These are phyloP conservation scores for Ceratocystis smalleyi DNA, from an alignment of 2,329 filamentous ascomycete species.

Conservation along the genomic window DNA sequence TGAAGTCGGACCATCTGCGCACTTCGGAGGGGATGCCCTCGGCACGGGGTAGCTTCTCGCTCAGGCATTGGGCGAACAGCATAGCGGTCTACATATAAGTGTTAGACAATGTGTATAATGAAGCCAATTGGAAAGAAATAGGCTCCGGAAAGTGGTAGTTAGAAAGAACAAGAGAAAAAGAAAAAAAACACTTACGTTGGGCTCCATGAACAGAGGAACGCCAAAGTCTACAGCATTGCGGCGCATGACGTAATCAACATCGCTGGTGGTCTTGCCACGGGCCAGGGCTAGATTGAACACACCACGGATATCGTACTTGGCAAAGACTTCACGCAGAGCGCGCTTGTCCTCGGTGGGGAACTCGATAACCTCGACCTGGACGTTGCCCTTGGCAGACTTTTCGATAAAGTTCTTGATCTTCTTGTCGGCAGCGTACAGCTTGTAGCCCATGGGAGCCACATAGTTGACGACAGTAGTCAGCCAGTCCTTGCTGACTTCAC, in stretches of 20 bases:
- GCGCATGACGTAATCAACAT: constrained; percentile 92
- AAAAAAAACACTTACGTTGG: constrained; percentile 56
- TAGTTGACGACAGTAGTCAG: constrained; percentile 73
- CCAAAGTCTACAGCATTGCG: constrained; percentile 97
- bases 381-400: constrained; percentile 46
- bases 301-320: constrained; percentile 91
- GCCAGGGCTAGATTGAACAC: constrained; percentile 86
- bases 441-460: constrained; percentile 79
- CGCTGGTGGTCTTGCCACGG: constrained; percentile 66
- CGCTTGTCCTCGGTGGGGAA: constrained; percentile 96
- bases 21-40: constrained; percentile 87
- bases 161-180: neutral
- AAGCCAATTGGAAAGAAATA: neutral
- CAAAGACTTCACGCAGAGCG: constrained; percentile 81
- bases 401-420: constrained; percentile 76
- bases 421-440: constrained; percentile 72
- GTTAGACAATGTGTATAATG: constrained; percentile 22
- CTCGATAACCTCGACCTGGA: constrained; percentile 76
- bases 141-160: neutral
- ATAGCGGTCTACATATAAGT: constrained; percentile 59
- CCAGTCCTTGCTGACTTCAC: constrained; percentile 56
- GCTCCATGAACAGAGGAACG: constrained; percentile 95
- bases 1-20: constrained; percentile 87
- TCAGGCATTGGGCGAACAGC: constrained; percentile 94
- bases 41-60: constrained; percentile 75